These are phyloP conservation scores for Talaromyces trachyspermus DNA, from an alignment of 495 filamentous ascomycete genomes.

Conservation along the genomic window DNA sequence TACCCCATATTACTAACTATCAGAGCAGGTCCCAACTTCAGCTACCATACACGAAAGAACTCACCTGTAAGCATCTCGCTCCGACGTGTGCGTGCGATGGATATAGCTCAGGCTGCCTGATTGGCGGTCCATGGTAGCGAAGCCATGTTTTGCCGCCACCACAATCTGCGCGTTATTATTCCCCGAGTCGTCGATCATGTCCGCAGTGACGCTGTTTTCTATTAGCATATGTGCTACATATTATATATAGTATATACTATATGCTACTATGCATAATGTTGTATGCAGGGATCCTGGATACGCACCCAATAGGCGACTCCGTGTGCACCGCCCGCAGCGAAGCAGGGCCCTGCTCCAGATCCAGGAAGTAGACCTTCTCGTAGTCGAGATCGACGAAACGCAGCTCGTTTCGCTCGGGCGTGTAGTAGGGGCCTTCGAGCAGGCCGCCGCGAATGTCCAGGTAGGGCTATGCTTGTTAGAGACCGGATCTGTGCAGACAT, in stretches of 20 bases:
- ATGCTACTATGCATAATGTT: background rate
- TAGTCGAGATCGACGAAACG: conserved; percentile 89
- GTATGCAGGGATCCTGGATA: conserved; percentile 2
- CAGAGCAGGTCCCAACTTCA: background rate
- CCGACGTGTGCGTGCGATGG: conserved; percentile 47
- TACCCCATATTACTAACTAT: conserved; percentile 15
- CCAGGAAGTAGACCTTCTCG: conserved; percentile 64
- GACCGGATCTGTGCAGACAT: background rate
- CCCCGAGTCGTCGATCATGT: conserved; percentile 61
- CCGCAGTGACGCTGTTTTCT: conserved; percentile 59
- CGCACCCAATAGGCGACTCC: conserved; percentile 54
- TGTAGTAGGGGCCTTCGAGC: conserved; percentile 80
- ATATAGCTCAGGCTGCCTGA: conserved; percentile 58
- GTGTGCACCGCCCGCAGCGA: conserved; percentile 62
- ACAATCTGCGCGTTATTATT: conserved; percentile 54
- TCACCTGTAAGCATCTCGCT: conserved; percentile 35
- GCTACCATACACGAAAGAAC: conserved; percentile 1
- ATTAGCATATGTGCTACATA: no score
- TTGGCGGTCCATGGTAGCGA: conserved; percentile 63
- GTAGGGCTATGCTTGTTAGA: conserved; percentile 51
- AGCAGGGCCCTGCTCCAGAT: conserved; percentile 54
- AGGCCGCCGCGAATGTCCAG: conserved; percentile 64
- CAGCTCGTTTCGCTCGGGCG: conserved; percentile 57
- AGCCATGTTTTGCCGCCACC: conserved; percentile 74
- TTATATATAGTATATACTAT: no score